Base-by-base conservation (phyloP, 1,139 yeast species). In the Taphrina sp. region DNA sequence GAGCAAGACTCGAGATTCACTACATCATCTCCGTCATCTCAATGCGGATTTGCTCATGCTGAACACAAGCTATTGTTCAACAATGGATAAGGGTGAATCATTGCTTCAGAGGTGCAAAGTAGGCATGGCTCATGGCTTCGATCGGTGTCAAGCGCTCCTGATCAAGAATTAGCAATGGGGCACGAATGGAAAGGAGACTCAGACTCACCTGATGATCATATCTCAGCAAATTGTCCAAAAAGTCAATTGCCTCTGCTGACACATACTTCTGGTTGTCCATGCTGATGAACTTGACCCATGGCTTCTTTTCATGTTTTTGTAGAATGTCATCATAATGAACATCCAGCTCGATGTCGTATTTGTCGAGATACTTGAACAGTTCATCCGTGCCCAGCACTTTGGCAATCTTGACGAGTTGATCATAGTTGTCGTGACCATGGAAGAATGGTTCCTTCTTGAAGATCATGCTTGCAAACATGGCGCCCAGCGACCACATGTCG, bases 361-460 rank as follows among this genome's bases (percentile, higher is more conserved):
- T 90, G 53, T 76, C 74, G 63, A 87, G 73, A 69, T 90, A 92
- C 54, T 73, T 75, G 67, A 81, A 80, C 60, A 94, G 77, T 63
- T 82, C 94, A 59, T 85, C 90, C 8, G 96, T 86, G 16, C 99
- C 99, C 64, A 94, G 76, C 0, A 94, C 95, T 63, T 92, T 78
- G 2, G 92, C 96, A 62, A 94, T 92, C 70, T 92, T 95, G 53
- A 94, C 95, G 65, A 94, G 76, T 72, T 94, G 99, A 71, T 94
- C 97, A 56, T 92, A 87, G 71, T 94, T 94, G 41, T 96, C 88
- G 62, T 87, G 85, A 33, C 98, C 98, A 68, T 90, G 95, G 78
- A 94, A 94, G 66, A 94, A 90, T 2, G 98, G 98, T 67, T 94
- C 99, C 70, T 88, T 90, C 70, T 86, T 85, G 73, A 92, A 92